These are phyloP conservation scores for Ramaria sp. DNA, from an alignment of 768 basidiomycete genomes.

Conservation along the genomic window DNA sequence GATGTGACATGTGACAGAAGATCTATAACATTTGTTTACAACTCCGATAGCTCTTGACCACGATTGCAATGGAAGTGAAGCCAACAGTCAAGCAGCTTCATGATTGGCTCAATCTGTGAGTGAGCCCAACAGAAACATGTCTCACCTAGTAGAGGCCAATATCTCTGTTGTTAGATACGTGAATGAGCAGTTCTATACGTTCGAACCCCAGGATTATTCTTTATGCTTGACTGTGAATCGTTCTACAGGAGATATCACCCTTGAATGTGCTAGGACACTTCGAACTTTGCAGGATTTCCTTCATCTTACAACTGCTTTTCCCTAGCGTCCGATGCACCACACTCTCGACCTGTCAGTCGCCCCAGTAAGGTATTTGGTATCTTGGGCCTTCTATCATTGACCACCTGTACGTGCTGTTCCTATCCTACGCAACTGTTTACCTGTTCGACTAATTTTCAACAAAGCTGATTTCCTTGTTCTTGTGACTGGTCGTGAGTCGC, in stretches of 20 bases:
- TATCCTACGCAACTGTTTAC: neutral
- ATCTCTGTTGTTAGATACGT: neutral
- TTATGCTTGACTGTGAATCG: slow-evolving; percentile 6
- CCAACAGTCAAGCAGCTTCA: neutral
- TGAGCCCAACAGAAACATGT: neutral
- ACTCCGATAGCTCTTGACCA: neutral
- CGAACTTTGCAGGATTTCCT: neutral
- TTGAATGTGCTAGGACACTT: neutral
- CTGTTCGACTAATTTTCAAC: neutral
- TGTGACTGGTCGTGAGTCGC: slow-evolving; percentile 71
- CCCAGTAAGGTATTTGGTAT: slow-evolving; percentile 24
- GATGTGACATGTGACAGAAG: too few relatives aligned
- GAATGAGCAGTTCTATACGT: slow-evolving; percentile 7
- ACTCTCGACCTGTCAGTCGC: neutral
- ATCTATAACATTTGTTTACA: too few relatives aligned
- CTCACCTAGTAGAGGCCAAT: neutral
- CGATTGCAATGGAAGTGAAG: neutral
- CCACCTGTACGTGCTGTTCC: slow-evolving; percentile 22
- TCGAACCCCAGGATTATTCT: slow-evolving; percentile 4
- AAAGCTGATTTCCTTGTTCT: slow-evolving; percentile 90
- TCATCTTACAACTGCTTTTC: neutral
- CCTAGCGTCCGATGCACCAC: neutral
- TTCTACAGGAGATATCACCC: slow-evolving; percentile 3
- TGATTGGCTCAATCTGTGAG: neutral
- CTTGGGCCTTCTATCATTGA: slow-evolving; percentile 31